Evolutionary conservation across 441 rosid species (phyloP).

Genomic region (Croton setiger): DNA sequence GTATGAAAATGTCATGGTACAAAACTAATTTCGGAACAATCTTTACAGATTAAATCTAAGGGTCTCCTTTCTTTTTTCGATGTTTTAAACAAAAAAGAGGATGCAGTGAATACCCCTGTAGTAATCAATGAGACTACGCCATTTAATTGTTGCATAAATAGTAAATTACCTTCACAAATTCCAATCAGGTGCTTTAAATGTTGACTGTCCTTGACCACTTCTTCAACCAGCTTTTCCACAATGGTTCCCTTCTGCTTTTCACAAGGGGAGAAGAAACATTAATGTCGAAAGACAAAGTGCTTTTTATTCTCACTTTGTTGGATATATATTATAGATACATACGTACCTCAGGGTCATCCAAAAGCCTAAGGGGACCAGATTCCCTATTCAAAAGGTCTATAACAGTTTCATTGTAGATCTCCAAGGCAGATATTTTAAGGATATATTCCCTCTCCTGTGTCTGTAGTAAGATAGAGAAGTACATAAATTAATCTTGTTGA

Average conservation of each 20-base stretch:
- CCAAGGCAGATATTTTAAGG: constrained; percentile 81
- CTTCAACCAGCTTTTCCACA: constrained; percentile 80
- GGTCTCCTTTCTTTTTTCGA: background rate
- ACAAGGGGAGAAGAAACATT: constrained; percentile 13
- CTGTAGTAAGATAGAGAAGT: constrained; percentile 36
- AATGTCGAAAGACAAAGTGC: constrained; percentile 2
- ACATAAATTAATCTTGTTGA: background rate
- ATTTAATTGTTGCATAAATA: background rate
- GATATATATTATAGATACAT: constrained; percentile 32
- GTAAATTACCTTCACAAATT: constrained; percentile 69
- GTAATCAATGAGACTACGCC: background rate
- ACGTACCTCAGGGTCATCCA: constrained; percentile 95
- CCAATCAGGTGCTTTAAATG: constrained; percentile 74
- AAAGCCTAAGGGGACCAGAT: constrained; percentile 77
- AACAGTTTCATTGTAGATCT: constrained; percentile 90
- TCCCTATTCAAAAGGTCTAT: constrained; percentile 76
- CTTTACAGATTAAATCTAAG: background rate
- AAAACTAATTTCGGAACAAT: background rate
- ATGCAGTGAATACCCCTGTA: background rate
- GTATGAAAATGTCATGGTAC: background rate
- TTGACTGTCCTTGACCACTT: constrained; percentile 63
- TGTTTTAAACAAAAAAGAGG: background rate
- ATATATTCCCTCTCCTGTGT: constrained; percentile 68
- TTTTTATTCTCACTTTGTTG: background rate
- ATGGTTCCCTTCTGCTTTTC: constrained; percentile 73